Evolutionary conservation across 495 filamentous ascomycete species (phyloP), one percentile per base, ranked within the genome.

Genomic region (Aspergillus haitiensis): DNA sequence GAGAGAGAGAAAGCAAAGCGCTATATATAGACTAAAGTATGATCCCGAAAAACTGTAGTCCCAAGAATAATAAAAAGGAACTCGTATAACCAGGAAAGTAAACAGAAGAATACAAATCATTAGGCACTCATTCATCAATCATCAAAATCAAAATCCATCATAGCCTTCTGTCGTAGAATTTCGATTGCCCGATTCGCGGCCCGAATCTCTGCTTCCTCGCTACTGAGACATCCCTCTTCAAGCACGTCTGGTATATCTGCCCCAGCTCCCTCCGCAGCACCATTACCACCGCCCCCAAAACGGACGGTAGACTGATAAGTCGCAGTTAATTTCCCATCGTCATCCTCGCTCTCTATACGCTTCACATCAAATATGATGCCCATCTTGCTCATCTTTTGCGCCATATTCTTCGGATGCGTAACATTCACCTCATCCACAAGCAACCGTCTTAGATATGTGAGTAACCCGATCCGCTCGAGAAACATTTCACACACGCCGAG

Each of bases 371-470:
- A 72, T 0, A 49, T 21, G 9, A 67, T 59, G 1, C 31, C 53
- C 0, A 54, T 39, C 37, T 78, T 81, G 0, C 84, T 83, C 15
- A 88, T 59, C 44, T 77, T 66, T 15, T 88, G 87, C 11, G 93
- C 70, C 50, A 83, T 79, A 63, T 90, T 87, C 65, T 89, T 88
- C 0, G 93, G 93, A 72, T 95, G 90, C 56, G 82, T 61, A n/a
- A 86, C 72, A 52, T 87, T 77, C 7, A 93, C 82, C 0, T 64
- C 67, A 13, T 86, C 84, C 0, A 59, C 59, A 21, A 95, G 65
- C 3, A 93, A 70, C 12, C 88, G 75, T 0, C 79, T 68, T 64
- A 96, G 65, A 58, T 83, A 84, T n/a, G 69, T 64, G 34, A 92
- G 54, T 10, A 97, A 71, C 0, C 92, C 91, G 1, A 90, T 63